phyloP scores from a whole-genome alignment of 1,139 yeast genomes.

The Suhomyces kunorum region DNA sequence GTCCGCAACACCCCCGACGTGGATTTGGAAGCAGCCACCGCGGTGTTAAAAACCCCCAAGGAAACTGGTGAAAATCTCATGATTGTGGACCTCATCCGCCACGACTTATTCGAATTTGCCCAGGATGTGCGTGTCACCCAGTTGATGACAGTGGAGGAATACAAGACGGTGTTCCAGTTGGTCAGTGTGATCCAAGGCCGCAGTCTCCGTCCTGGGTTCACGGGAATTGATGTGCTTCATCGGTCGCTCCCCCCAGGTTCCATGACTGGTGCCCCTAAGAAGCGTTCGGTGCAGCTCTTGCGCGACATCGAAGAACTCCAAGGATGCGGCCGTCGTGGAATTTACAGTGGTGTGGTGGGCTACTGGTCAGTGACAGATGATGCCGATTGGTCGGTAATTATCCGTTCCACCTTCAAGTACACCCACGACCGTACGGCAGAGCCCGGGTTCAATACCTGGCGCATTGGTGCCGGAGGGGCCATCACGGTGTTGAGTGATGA shows the following conservation, averaged over 20 bases:
- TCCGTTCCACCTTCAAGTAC: constrained; percentile 79
- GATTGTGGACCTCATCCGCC: constrained; percentile 95
- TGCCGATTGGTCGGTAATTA: constrained; percentile 96
- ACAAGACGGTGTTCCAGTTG: constrained; percentile 83
- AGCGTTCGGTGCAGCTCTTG: constrained; percentile 82
- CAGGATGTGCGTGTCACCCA: constrained; percentile 68
- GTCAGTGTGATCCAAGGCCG: constrained; percentile 86
- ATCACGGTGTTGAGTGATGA: constrained; percentile 83
- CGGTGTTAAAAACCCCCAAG: constrained; percentile 76
- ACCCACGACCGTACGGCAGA: constrained; percentile 45
- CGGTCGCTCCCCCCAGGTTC: constrained; percentile 95
- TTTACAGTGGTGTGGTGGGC: constrained; percentile 94
- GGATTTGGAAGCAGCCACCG: constrained; percentile 58
- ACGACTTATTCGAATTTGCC: constrained; percentile 78
- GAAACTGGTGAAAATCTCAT: constrained; percentile 94
- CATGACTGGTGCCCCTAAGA: constrained; percentile 99
- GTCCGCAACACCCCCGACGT: constrained; percentile 63
- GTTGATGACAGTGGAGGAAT: constrained; percentile 91
- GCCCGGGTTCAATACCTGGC: constrained; percentile 51
- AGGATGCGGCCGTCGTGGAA: constrained; percentile 53
- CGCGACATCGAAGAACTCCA: constrained; percentile 51
- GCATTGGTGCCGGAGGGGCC: constrained; percentile 98
- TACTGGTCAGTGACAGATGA: constrained; percentile 89
- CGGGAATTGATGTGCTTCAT: constrained; percentile 77
- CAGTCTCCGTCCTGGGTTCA: constrained; percentile 41